A percentile compares a stretch with the other conserved stretches of the same genome.
Conservation (phyloP, 2,329 filamentous ascomycete species). For the Cytospora piceae region DNA sequence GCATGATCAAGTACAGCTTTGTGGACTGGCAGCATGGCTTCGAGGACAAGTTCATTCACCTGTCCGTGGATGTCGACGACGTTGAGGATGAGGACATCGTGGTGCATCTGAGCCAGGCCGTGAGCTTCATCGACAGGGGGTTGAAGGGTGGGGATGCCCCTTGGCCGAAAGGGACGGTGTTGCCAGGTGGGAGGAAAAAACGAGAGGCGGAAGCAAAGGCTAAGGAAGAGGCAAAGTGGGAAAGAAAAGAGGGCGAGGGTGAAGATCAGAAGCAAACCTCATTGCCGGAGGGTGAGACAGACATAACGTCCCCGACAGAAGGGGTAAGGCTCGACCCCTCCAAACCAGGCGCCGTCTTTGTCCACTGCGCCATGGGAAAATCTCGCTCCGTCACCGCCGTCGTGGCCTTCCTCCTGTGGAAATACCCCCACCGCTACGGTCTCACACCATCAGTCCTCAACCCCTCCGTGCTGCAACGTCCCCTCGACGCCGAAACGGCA, state of each 20-base stretch:
- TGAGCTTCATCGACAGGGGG: constrained; percentile 81
- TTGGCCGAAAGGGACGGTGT: constrained; percentile 16
- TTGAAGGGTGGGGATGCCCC: constrained; percentile 44
- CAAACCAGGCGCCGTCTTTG: constrained; percentile 52
- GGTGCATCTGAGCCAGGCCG: constrained; percentile 75
- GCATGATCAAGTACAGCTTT: constrained; percentile 62
- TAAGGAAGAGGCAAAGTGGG: not conserved
- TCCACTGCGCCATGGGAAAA: constrained; percentile 90
- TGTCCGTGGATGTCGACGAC: constrained; percentile 86
- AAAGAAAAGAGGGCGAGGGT: not conserved
- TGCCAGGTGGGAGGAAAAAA: constrained; percentile 8
- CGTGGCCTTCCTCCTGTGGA: constrained; percentile 82
- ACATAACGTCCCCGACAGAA: constrained; percentile 12
- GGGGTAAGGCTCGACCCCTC: constrained; percentile 19
- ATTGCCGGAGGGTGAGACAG: constrained; percentile 9
- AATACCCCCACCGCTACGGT: constrained; percentile 59
- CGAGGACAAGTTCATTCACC: constrained; percentile 67
- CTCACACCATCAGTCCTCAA: constrained; percentile 48
- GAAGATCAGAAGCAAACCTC: not conserved
- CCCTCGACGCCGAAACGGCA: constrained; percentile 42
- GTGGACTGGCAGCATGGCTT: constrained; percentile 46
- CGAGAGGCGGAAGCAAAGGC: not conserved
- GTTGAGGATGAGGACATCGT: constrained; percentile 87
- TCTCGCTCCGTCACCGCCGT: constrained; percentile 86
- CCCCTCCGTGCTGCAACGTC: constrained; percentile 30